These are phyloP conservation scores for Catunica adiposa DNA, from an alignment of 2,329 filamentous ascomycete species.

Conservation along the genomic window DNA sequence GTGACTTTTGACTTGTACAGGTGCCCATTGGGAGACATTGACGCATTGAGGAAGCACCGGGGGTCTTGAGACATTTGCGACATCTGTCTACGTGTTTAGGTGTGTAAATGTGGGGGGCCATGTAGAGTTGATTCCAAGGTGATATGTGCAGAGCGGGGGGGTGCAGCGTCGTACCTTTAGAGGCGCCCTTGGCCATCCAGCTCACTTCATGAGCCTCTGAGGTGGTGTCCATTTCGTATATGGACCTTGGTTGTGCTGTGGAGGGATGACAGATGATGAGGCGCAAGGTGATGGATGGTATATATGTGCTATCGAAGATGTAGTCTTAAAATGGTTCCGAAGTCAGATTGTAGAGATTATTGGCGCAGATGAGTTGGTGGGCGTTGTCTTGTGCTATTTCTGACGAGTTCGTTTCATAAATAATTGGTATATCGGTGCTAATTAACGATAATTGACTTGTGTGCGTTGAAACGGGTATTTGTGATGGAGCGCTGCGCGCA, in stretches of 20 bases:
- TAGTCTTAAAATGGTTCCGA: background rate
- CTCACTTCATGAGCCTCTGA: slow-evolving; percentile 65
- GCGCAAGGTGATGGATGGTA: background rate
- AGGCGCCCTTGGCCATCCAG: slow-evolving; percentile 70
- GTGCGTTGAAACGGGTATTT: too few relatives aligned
- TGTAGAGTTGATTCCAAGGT: background rate
- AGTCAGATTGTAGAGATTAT: background rate
- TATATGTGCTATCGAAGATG: background rate
- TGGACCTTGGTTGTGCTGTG: background rate
- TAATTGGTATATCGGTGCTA: too few relatives aligned
- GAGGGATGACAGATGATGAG: background rate
- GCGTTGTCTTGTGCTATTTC: too few relatives aligned
- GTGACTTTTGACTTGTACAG: too few relatives aligned
- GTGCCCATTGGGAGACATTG: too few relatives aligned
- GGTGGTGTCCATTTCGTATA: slow-evolving; percentile 52
- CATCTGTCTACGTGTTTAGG: background rate
- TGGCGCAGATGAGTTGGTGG: too few relatives aligned
- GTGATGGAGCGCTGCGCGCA: too few relatives aligned
- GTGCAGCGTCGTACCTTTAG: slow-evolving; percentile 48
- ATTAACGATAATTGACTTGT: too few relatives aligned
- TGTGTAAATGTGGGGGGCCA: background rate
- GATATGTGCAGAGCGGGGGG: background rate
- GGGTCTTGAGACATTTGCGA: background rate
- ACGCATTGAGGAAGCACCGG: too few relatives aligned
- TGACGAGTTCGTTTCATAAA: too few relatives aligned